phyloP scores from a whole-genome alignment of 176 grass and related monocot species.

The Rhipidocladum racemiflorum region DNA sequence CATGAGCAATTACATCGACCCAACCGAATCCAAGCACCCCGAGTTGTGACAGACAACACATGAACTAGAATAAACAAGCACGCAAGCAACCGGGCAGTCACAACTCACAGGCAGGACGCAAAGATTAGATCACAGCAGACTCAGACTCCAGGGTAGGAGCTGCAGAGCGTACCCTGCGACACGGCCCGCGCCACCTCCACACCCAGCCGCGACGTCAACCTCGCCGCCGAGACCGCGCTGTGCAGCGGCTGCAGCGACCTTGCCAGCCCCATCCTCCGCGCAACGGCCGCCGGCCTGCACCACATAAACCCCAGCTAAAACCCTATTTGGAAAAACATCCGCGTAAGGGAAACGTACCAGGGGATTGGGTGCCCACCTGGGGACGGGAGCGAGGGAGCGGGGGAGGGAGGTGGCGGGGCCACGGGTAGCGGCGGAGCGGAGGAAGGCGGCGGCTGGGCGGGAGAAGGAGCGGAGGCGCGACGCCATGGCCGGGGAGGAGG shows the following conservation, averaged over 20 bases:
- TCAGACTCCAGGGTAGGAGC: slow-evolving; percentile 98
- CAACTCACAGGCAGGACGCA: slow-evolving; percentile 50
- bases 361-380: slow-evolving; percentile 26
- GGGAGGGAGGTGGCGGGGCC: slow-evolving; percentile 35
- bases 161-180: slow-evolving; percentile 98
- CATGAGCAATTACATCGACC: neutral
- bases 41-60: neutral
- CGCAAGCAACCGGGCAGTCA: slow-evolving; percentile 33
- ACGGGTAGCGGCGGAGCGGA: slow-evolving; percentile 15
- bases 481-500: slow-evolving; percentile 58
- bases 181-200: slow-evolving; percentile 71
- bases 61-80: slow-evolving; percentile 12
- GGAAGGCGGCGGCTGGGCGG: slow-evolving; percentile 50
- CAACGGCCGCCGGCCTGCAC: slow-evolving; percentile 27
- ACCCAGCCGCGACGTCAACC: slow-evolving; percentile 85
- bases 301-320: slow-evolving; percentile 13
- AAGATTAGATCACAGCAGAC: slow-evolving; percentile 60
- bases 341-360: neutral
- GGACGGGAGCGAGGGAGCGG: slow-evolving; percentile 27
- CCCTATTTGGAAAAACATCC: neutral
- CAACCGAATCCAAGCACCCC: neutral
- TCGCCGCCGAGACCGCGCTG: slow-evolving; percentile 75
- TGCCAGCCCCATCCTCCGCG: slow-evolving; percentile 38
- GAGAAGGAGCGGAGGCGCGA: slow-evolving; percentile 63
- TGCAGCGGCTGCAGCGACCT: slow-evolving; percentile 76